These are phyloP conservation scores for Amphichorda felina DNA, from an alignment of 2,329 filamentous ascomycete species.

Conservation along the genomic window DNA sequence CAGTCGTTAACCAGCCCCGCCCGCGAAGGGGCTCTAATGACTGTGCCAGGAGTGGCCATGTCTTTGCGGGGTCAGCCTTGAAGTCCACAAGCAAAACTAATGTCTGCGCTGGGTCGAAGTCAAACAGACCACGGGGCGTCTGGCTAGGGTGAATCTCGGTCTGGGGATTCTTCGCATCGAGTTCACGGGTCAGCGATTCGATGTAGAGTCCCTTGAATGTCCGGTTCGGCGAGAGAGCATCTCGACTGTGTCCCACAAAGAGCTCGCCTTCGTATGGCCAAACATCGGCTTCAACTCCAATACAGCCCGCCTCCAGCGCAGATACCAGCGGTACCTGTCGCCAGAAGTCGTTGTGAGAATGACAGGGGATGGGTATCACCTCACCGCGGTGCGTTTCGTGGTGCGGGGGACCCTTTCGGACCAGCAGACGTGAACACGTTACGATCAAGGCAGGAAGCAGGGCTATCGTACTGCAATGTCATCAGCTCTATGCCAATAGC, in stretches of 20 bases:
- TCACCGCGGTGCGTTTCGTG: no score
- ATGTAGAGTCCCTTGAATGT: slow-evolving; percentile 54
- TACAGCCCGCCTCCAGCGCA: slow-evolving; percentile 46
- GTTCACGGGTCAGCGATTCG: slow-evolving; percentile 46
- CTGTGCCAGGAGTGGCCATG: slow-evolving; percentile 13
- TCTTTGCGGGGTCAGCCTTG: slow-evolving; percentile 33
- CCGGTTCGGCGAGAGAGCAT: slow-evolving; percentile 37
- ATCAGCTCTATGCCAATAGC: no score
- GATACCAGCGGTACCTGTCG: slow-evolving; percentile 49
- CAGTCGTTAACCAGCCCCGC: slow-evolving; percentile 42
- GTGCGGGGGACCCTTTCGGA: no score
- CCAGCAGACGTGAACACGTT: neutral
- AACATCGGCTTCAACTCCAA: slow-evolving; percentile 57
- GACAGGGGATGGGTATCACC: slow-evolving; percentile 23
- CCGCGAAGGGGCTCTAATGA: slow-evolving; percentile 44
- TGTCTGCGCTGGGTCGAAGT: slow-evolving; percentile 36
- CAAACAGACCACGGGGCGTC: slow-evolving; percentile 43
- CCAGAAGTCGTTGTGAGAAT: slow-evolving; percentile 65
- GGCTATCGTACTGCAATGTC: neutral
- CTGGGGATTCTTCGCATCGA: slow-evolving; percentile 31
- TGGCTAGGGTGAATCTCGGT: slow-evolving; percentile 26
- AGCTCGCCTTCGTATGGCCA: slow-evolving; percentile 45
- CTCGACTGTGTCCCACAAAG: slow-evolving; percentile 50
- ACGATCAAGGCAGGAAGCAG: neutral
- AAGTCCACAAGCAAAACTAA: slow-evolving; percentile 57